A percentile compares a stretch with the other conserved stretches of the same genome.
Conservation (phyloP, 148 eudicot genomes). For the Spergularia bocconei region DNA sequence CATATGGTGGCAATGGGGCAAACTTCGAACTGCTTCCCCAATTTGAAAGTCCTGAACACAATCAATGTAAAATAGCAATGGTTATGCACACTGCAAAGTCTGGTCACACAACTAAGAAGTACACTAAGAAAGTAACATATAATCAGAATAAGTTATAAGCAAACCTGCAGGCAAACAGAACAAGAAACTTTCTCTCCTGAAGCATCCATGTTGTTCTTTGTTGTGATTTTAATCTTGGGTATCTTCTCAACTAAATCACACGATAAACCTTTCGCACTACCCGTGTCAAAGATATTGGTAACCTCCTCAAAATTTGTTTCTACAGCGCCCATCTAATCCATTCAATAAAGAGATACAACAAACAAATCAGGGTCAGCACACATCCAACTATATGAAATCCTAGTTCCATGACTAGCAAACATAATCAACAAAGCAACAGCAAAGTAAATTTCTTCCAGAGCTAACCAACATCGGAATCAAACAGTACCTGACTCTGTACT, state of each 20-base stretch:
- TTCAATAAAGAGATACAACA: background rate
- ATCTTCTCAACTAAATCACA: slow-evolving; percentile 80
- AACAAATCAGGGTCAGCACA: slow-evolving; percentile 12
- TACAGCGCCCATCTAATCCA: slow-evolving; percentile 86
- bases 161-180: slow-evolving; percentile 96
- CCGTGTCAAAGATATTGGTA: slow-evolving; percentile 73
- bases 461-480: background rate
- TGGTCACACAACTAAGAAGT: background rate
- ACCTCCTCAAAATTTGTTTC: slow-evolving; percentile 73
- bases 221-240: slow-evolving; percentile 77
- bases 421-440: too few relatives aligned
- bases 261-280: slow-evolving; percentile 75
- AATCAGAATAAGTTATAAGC: background rate
- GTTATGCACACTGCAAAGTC: background rate
- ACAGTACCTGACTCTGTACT: slow-evolving; percentile 91
- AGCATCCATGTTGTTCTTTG: slow-evolving; percentile 55
- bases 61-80: background rate
- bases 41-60: slow-evolving; percentile 78
- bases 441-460: background rate
- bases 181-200: slow-evolving; percentile 86
- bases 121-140: background rate
- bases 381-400: background rate
- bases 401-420: background rate
- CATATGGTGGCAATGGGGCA: slow-evolving; percentile 91
- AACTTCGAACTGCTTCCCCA: slow-evolving; percentile 76